phyloP scores from a whole-genome alignment of 2,329 filamentous ascomycete species.

The Monilinia aucupariae region DNA sequence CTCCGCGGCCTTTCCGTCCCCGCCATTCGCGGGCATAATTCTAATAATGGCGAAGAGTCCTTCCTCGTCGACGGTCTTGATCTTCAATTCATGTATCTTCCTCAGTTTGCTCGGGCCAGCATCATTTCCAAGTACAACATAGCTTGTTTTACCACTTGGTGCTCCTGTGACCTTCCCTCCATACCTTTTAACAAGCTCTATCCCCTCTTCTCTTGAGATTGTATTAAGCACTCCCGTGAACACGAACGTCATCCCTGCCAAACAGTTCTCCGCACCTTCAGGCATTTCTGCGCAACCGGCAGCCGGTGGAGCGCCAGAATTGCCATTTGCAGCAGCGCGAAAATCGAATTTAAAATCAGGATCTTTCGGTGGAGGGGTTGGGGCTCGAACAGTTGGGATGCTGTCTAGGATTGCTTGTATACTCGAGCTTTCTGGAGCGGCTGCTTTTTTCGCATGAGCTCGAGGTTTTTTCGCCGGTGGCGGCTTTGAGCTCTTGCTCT shows the following conservation, averaged over 20 bases:
- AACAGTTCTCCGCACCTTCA: conserved; percentile 78
- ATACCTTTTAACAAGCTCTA: conserved; percentile 83
- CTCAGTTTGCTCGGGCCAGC: conserved; percentile 89
- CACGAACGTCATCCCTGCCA: conserved; percentile 85
- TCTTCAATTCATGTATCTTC: conserved; percentile 71
- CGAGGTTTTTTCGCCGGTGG: conserved; percentile 35
- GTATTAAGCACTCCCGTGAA: conserved; percentile 85
- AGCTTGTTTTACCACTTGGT: conserved; percentile 90
- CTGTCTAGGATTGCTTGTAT: conserved; percentile 83
- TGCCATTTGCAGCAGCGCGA: conserved; percentile 55
- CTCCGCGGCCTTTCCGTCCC: conserved; percentile 79
- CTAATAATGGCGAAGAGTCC: conserved; percentile 84
- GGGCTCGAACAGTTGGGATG: conserved; percentile 76
- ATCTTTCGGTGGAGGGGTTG: conserved; percentile 72
- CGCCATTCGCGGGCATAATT: conserved; percentile 75
- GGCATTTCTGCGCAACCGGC: conserved; percentile 67
- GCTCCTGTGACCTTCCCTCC: conserved; percentile 83
- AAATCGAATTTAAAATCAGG: conserved; percentile 75
- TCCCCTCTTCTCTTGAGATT: conserved; percentile 77
- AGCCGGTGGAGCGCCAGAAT: conserved; percentile 57
- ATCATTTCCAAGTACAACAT: conserved; percentile 84
- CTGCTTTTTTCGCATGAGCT: conserved; percentile 51
- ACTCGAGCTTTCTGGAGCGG: conserved; percentile 60
- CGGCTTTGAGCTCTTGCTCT: conserved; percentile 32
- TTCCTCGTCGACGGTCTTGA: conserved; percentile 92